Evolutionary conservation across 1,139 yeast species (phyloP).

Genomic region (Pneumocystis oryctolagi): DNA sequence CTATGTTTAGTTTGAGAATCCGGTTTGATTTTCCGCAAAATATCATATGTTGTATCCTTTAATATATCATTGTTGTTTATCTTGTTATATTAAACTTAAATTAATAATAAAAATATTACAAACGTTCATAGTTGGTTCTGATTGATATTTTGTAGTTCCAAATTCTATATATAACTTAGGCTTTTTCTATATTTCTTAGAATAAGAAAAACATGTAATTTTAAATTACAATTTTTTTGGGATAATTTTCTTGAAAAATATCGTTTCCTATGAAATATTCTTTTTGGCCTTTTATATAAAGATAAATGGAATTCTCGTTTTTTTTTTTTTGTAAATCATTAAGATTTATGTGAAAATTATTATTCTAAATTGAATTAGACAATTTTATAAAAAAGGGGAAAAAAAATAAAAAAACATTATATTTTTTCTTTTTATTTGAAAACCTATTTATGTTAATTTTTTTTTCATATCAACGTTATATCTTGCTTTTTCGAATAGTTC

Average conservation of each 20-base stretch:
- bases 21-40: conserved; percentile 5
- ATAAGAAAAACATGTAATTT: neutral
- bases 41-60: neutral
- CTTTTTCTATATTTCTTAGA: neutral
- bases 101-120: neutral
- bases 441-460: neutral
- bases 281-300: neutral
- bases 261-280: neutral
- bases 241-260: neutral
- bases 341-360: neutral
- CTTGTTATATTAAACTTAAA: conserved; percentile 2
- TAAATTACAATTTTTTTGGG: neutral
- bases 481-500: neutral
- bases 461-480: neutral
- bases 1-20: conserved; percentile 6
- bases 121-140: neutral
- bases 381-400: too few relatives aligned
- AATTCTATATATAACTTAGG: neutral
- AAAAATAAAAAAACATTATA: neutral
- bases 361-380: neutral
- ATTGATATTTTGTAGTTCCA: neutral
- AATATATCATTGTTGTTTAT: conserved; percentile 5
- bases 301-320: neutral
- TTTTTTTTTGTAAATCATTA: neutral
- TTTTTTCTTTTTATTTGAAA: neutral